These are phyloP conservation scores for Phytophthora citrophthora DNA, from an alignment of 352 stramenopile species.

Conservation along the genomic window DNA sequence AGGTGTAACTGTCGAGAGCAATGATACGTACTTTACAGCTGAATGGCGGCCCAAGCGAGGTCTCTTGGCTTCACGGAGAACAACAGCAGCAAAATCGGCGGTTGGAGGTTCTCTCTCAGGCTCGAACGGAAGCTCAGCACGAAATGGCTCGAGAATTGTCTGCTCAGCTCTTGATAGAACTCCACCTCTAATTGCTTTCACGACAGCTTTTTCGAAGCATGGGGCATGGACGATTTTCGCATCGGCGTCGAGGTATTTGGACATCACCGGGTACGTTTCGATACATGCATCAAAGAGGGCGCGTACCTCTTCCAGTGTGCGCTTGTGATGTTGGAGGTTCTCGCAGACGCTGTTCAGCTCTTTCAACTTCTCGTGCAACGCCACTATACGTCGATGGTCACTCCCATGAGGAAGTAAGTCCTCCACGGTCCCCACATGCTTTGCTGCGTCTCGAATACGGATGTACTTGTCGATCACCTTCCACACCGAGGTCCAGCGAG, in stretches of 20 bases:
- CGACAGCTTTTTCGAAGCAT: conserved; percentile 10
- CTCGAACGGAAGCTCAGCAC: too few species aligned
- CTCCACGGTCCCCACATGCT: background rate
- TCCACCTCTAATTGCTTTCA: conserved; percentile 8
- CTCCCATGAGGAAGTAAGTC: background rate
- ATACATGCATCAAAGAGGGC: conserved; percentile 16
- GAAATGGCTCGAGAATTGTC: too few species aligned
- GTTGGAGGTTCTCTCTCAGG: too few species aligned
- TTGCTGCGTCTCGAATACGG: background rate
- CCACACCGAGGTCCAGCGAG: background rate
- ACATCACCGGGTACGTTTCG: conserved; percentile 1
- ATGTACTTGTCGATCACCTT: conserved; percentile 1
- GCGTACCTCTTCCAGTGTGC: conserved; percentile 14
- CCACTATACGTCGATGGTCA: background rate
- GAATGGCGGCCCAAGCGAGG: background rate
- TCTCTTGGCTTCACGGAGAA: background rate
- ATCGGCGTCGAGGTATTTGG: conserved; percentile 3
- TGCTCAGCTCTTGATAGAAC: too few species aligned
- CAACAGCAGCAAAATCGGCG: too few species aligned
- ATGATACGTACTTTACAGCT: background rate
- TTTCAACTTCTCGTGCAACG: conserved; percentile 19
- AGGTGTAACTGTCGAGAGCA: background rate
- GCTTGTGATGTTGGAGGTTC: conserved; percentile 21
- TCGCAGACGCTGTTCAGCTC: conserved; percentile 27
- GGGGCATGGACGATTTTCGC: conserved; percentile 20